Evolutionary conservation across 371 early-diverging fungal species (phyloP), one percentile per base, ranked within the genome.

Genomic region (Encephalitozoon hellem): DNA sequence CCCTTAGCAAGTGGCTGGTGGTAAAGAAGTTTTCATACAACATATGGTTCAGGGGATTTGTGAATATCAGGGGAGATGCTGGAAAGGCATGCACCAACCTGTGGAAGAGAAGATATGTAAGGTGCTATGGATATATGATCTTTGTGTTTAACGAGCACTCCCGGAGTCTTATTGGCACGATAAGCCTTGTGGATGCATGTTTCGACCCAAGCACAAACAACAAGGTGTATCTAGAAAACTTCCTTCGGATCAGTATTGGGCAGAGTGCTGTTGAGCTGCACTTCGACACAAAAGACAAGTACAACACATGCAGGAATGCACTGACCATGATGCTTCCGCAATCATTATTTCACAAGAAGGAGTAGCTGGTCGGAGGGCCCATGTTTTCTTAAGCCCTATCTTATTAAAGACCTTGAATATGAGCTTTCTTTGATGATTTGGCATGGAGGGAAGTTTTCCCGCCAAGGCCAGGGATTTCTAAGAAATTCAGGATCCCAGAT

Each of bases 61-160:
- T 80, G 30, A 82, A 81, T 67, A 41, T 81, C 9, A 65, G 70
- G 47, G 81, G 81, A 45, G 54, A 69, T 55, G 32, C 47, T 9
- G 23, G 30, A 21, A 45, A 67, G 11, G 49, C 45, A 9, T 55
- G 59, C 23, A 75, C 69, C 26, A 67, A 59, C 39, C 49, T 78
- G 38, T 81, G 81, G 82, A 79, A 80, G 67, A 68, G 73, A 52
- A 79, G 78, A 67, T 77, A 72, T 68, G 69, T 82, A 8, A 67
- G 77, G 41, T 77, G 80, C 70, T 70, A 69, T 69, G 82, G 82
- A 41, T 79, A 77, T 55, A 67, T 38, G 30, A 55, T 82, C 15
- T 72, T 32, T 51, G 28, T 82, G 12, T 80, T 67, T 71, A 78
- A 82, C 69, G 82, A 69, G 39, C 42, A 69, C 26, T 77, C 71